Percentiles rank a stretch among this genome's conserved stretches.
These are phyloP conservation scores for Quercus bicolor DNA, from an alignment of 306 rosid species.

Conservation along the genomic window DNA sequence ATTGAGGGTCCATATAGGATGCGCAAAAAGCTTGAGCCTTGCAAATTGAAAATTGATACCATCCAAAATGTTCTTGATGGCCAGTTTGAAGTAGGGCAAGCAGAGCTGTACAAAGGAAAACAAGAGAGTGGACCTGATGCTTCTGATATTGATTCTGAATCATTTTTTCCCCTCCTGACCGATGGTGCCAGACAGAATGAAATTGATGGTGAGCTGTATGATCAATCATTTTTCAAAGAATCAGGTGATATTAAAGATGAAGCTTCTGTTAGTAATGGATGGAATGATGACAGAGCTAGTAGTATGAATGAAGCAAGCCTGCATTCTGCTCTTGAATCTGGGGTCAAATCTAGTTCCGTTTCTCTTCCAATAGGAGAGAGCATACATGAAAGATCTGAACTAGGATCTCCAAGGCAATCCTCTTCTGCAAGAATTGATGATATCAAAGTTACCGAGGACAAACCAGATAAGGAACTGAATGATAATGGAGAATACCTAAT, in stretches of 20 bases:
- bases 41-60: slow-evolving; percentile 73
- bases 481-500: slow-evolving; percentile 93
- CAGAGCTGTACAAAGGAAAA: slow-evolving; percentile 46
- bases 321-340: slow-evolving; percentile 92
- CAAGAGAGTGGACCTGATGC: slow-evolving; percentile 46
- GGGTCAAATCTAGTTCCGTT: slow-evolving; percentile 74
- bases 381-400: slow-evolving; percentile 68
- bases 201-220: slow-evolving; percentile 54
- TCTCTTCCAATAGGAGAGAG: slow-evolving; percentile 79
- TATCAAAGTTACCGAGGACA: slow-evolving; percentile 58
- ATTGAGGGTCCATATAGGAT: slow-evolving; percentile 99
- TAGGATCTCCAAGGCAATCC: slow-evolving; percentile 76
- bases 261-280: slow-evolving; percentile 55
- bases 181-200: slow-evolving; percentile 53
- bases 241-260: slow-evolving; percentile 54
- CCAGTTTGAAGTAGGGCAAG: slow-evolving; percentile 56
- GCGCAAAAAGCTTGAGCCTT: slow-evolving; percentile 94
- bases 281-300: slow-evolving; percentile 91
- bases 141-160: slow-evolving; percentile 55
- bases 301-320: slow-evolving; percentile 89
- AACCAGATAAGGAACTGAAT: slow-evolving; percentile 67
- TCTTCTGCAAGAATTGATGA: slow-evolving; percentile 69
- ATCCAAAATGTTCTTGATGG: slow-evolving; percentile 83
- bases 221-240: slow-evolving; percentile 52
- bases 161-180: slow-evolving; percentile 56